Evolutionary conservation across 305 asterid species (phyloP), one percentile per base, ranked within the genome.

Genomic region (Fraxinus angustifolia): DNA sequence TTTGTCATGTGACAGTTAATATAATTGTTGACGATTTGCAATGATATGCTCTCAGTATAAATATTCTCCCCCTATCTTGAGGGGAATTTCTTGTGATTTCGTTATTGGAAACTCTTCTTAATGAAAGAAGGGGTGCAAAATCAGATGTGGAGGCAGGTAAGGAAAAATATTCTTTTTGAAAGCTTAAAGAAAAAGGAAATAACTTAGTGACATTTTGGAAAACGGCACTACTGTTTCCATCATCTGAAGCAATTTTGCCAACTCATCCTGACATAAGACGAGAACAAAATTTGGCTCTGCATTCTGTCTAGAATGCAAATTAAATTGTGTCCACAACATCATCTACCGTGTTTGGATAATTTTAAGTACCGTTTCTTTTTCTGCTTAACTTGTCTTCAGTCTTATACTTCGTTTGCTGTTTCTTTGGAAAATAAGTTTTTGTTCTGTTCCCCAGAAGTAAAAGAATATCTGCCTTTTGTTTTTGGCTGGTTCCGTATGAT

Each of bases 401-500:
- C 71, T n/a, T 53, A 53, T 8, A 11, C 67, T n/a, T 34, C 1
- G 2, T 68, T 3, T 23, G 16, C 33, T 8, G 34, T 26, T 26
- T 67, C 38, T 30, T n/a, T 17, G 73, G 67, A 73, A 78, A 74
- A 56, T 40, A 42, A 75, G 17, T 1, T 28, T 75, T 38, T 78
- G 45, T 78, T 38, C 8, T 23, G 65, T 65, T 30, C 36, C 73
- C 73, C 10, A 23, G 76, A 75, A 78, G 80, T 58, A 21, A 58
- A 58, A 19, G 30, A 58, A 17, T 58, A 58, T 6, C 10, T 19
- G 68, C 33, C 58, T 77, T 31, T 75, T 12, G 38, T 75, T 81
- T 70, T 85, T 56, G 73, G 38, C 56, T 81, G 81, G 73, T 76
- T 75, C 79, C 26, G 1, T 76, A 28, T 58, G 82, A 33, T 78